A percentile compares a stretch with the other conserved stretches of the same genome.
Evolutionary conservation across 306 rosid species (phyloP).

Genomic region (Fragaria ananassa): DNA sequence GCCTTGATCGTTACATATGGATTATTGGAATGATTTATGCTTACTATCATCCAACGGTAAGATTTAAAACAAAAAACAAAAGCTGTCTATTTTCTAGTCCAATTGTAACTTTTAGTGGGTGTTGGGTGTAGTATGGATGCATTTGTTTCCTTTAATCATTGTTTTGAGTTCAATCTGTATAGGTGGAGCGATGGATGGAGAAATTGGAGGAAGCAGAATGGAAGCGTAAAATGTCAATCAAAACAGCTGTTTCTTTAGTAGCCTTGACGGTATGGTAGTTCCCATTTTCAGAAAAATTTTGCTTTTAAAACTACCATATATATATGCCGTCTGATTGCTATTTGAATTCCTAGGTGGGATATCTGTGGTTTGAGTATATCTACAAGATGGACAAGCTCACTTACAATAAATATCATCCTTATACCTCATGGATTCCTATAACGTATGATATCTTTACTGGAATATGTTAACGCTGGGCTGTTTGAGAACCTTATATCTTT

Average conservation of each 20-base stretch:
- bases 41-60: conserved; percentile 88
- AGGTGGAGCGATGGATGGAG: conserved; percentile 97
- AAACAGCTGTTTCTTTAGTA: conserved; percentile 55
- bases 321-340: conserved; percentile 1
- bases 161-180: conserved; percentile 16
- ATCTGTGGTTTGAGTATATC: conserved; percentile 79
- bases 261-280: conserved; percentile 48
- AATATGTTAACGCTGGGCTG: conserved; percentile 1
- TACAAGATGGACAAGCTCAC: conserved; percentile 86
- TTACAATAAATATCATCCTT: conserved; percentile 93
- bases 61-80: conserved; percentile 21
- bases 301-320: conserved; percentile 13
- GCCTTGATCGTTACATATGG: conserved; percentile 98
- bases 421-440: conserved; percentile 97
- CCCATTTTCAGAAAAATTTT: conserved; percentile 12
- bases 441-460: conserved; percentile 56
- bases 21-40: conserved; percentile 97
- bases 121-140: conserved; percentile 15
- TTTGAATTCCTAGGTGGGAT: conserved; percentile 58
- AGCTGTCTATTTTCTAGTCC: background rate
- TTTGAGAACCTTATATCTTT: conserved; percentile 19
- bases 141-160: conserved; percentile 6
- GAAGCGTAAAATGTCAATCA: conserved; percentile 72
- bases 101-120: conserved; percentile 9
- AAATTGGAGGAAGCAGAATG: conserved; percentile 85